These are phyloP conservation scores for Polygonum aviculare DNA, from an alignment of 148 eudicot species.

Conservation along the genomic window DNA sequence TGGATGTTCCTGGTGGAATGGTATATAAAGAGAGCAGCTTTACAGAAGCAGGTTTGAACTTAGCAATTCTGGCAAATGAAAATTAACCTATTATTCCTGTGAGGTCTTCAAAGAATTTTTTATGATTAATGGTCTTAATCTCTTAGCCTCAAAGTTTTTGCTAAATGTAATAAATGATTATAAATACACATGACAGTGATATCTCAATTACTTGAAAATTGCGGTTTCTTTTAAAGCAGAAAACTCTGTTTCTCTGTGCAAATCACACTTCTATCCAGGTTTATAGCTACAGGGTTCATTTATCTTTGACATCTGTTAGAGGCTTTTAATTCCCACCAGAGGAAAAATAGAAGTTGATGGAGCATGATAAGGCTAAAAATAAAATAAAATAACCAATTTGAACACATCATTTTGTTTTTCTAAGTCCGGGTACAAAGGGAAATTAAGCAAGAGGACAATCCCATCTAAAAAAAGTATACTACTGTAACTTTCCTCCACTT, in stretches of 20 bases:
- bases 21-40: slow-evolving; percentile 86
- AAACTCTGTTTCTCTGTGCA: neutral
- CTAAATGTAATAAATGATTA: neutral
- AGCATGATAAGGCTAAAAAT: neutral
- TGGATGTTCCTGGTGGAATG: slow-evolving; percentile 88
- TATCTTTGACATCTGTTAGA: neutral
- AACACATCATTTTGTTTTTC: neutral
- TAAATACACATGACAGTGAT: neutral
- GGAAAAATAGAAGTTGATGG: neutral
- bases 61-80: neutral
- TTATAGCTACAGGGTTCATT: neutral
- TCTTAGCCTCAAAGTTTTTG: neutral
- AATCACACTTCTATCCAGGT: neutral
- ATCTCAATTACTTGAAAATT: neutral
- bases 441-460: neutral
- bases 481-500: neutral
- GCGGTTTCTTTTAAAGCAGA: neutral
- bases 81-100: neutral
- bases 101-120: neutral
- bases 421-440: neutral
- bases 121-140: neutral
- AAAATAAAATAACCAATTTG: neutral
- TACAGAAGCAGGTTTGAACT: slow-evolving; percentile 73
- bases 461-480: neutral
- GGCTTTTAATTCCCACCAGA: neutral